These are phyloP conservation scores for Fusarium sp. DNA, from an alignment of 2,329 filamentous ascomycete genomes.

Conservation along the genomic window DNA sequence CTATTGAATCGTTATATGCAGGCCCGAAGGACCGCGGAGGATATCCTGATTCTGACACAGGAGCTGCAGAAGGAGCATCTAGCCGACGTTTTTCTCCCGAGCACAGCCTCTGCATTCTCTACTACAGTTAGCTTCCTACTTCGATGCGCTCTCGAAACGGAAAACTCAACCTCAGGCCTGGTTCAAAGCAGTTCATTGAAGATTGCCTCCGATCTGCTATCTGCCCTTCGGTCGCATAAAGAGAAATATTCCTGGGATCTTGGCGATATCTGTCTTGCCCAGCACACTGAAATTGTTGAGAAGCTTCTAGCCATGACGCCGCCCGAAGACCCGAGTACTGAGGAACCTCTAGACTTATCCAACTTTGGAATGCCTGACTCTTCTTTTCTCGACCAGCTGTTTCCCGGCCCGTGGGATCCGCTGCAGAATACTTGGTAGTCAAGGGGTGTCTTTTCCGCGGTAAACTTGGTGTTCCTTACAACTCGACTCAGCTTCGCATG, in stretches of 20 bases:
- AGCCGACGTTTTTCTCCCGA: conserved; percentile 64
- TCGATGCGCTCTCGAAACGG: conserved; percentile 61
- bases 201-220: conserved; percentile 59
- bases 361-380: conserved; percentile 51
- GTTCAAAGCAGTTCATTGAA: conserved; percentile 55
- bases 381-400: conserved; percentile 53
- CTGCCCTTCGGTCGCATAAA: conserved; percentile 55
- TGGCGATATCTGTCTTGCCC: conserved; percentile 62
- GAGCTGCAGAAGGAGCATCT: conserved; percentile 59
- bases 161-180: conserved; percentile 52
- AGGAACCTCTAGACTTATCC: conserved; percentile 39
- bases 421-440: conserved; percentile 51
- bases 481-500: too few species aligned
- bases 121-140: conserved; percentile 64
- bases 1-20: conserved; percentile 54
- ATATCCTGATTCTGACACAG: conserved; percentile 62
- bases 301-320: conserved; percentile 54
- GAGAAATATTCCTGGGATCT: conserved; percentile 61
- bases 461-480: neutral
- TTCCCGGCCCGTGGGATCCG: conserved; percentile 55
- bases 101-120: conserved; percentile 61
- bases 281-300: conserved; percentile 62
- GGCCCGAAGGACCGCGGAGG: conserved; percentile 60
- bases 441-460: neutral
- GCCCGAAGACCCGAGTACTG: conserved; percentile 36